Evolutionary conservation across 331 rosid genomes (phyloP).

Genomic region (Malus hybrid): DNA sequence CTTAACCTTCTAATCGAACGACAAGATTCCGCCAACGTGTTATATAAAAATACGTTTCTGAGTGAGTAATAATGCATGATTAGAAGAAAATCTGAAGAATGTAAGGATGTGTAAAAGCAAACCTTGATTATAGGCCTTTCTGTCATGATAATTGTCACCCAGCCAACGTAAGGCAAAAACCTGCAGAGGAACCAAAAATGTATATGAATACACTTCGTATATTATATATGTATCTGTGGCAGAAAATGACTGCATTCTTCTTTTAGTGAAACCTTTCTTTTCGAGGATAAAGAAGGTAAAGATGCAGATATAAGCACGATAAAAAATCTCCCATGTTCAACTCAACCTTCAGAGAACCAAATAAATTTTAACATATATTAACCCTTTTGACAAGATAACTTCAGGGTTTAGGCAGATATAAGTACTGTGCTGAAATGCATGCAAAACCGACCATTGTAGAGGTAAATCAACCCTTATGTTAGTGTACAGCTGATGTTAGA

Average conservation of each 20-base stretch:
- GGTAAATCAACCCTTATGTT: background rate
- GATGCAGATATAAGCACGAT: background rate
- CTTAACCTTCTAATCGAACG: background rate
- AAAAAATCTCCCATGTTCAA: background rate
- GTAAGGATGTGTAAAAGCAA: background rate
- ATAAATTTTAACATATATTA: background rate
- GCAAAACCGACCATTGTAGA: background rate
- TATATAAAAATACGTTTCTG: too few relatives aligned
- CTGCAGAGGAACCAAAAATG: constrained; percentile 20
- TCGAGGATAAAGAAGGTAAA: background rate
- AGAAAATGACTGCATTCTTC: too few relatives aligned
- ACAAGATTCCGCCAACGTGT: background rate
- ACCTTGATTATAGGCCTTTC: constrained; percentile 59
- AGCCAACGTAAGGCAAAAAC: constrained; percentile 52
- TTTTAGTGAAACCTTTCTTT: too few relatives aligned
- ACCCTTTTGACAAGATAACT: background rate
- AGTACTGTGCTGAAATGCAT: background rate
- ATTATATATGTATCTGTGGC: too few relatives aligned
- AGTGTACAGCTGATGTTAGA: background rate
- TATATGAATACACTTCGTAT: too few relatives aligned
- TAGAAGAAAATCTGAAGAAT: background rate
- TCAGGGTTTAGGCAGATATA: background rate
- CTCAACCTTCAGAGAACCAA: background rate
- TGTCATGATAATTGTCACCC: constrained; percentile 43
- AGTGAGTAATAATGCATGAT: background rate